Percentiles rank a stretch among this genome's conserved stretches.
These are phyloP conservation scores for Wilcoxina mikolae DNA, from an alignment of 495 filamentous ascomycete genomes.

Conservation along the genomic window DNA sequence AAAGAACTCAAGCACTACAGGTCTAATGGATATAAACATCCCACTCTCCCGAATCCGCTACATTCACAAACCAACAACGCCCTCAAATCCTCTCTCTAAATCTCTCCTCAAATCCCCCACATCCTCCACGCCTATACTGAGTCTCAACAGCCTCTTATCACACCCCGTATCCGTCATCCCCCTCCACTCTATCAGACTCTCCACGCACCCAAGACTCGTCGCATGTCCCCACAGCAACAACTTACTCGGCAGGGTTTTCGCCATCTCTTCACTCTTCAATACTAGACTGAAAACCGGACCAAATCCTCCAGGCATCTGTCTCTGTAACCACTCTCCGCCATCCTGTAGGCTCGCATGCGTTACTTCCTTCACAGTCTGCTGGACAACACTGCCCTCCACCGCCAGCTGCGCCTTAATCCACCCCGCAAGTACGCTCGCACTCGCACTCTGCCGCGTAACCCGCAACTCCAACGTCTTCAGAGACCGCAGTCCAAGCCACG, in stretches of 20 bases:
- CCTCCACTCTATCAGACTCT: constrained; percentile 82
- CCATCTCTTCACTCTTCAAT: constrained; percentile 45
- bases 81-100: constrained; percentile 52
- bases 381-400: constrained; percentile 25
- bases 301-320: constrained; percentile 86
- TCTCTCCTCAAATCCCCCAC: constrained; percentile 75
- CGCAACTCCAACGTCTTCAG: constrained; percentile 74
- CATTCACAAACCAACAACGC: constrained; percentile 28
- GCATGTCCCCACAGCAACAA: constrained; percentile 82
- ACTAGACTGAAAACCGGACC: constrained; percentile 74
- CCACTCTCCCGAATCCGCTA: too few species aligned
- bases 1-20: too few species aligned
- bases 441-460: constrained; percentile 57
- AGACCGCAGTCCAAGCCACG: constrained; percentile 79
- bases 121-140: constrained; percentile 76
- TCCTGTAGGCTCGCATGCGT: constrained; percentile 66
- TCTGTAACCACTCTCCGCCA: constrained; percentile 53
- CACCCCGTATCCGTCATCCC: constrained; percentile 66
- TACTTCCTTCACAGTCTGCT: constrained; percentile 33
- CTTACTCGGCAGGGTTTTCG: constrained; percentile 57
- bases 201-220: constrained; percentile 82
- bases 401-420: constrained; percentile 48
- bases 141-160: constrained; percentile 56
- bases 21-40: too few species aligned
- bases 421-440: constrained; percentile 48